phyloP scores from a whole-genome alignment of 2,329 filamentous ascomycete genomes.

The Thelonectria rubi region DNA sequence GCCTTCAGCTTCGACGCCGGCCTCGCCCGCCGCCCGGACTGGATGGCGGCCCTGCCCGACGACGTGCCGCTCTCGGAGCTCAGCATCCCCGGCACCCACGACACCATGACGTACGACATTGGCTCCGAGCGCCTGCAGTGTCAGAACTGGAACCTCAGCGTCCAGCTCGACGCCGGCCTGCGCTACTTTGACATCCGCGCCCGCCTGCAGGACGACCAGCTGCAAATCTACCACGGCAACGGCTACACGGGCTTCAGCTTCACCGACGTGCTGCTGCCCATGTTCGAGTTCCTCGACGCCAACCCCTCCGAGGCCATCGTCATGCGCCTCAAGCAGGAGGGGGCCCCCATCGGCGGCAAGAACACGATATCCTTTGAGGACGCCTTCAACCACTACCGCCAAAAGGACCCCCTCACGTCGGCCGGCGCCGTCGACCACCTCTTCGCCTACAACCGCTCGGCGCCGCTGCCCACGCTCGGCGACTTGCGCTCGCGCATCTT shows the following conservation, averaged over 20 bases:
- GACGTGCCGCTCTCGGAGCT: slow-evolving; percentile 52
- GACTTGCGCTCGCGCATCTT: slow-evolving; percentile 57
- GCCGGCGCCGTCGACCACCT: slow-evolving; percentile 50
- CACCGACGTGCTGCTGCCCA: slow-evolving; percentile 52
- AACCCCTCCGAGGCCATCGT: slow-evolving; percentile 58
- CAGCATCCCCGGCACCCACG: slow-evolving; percentile 62
- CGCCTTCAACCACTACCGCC: slow-evolving; percentile 54
- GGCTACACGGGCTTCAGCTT: slow-evolving; percentile 57
- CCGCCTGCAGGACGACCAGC: slow-evolving; percentile 52
- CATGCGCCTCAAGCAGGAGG: slow-evolving; percentile 62
- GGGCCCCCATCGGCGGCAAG: slow-evolving; percentile 46
- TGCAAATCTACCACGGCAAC: slow-evolving; percentile 59
- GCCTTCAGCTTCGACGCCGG: slow-evolving; percentile 55
- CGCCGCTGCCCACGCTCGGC: slow-evolving; percentile 55
- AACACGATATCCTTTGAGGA: slow-evolving; percentile 55
- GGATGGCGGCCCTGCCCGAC: slow-evolving; percentile 58
- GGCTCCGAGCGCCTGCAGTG: slow-evolving; percentile 51
- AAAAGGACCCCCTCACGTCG: slow-evolving; percentile 47
- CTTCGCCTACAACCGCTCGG: slow-evolving; percentile 44
- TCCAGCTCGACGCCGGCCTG: slow-evolving; percentile 57
- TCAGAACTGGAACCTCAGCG: slow-evolving; percentile 56
- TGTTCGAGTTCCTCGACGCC: slow-evolving; percentile 56
- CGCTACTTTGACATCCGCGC: slow-evolving; percentile 61
- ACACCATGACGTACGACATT: slow-evolving; percentile 60
- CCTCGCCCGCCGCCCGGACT: slow-evolving; percentile 45